phyloP scores from a whole-genome alignment of 2,329 filamentous ascomycete genomes.

The Stachybotrys chlorohalonatus region DNA sequence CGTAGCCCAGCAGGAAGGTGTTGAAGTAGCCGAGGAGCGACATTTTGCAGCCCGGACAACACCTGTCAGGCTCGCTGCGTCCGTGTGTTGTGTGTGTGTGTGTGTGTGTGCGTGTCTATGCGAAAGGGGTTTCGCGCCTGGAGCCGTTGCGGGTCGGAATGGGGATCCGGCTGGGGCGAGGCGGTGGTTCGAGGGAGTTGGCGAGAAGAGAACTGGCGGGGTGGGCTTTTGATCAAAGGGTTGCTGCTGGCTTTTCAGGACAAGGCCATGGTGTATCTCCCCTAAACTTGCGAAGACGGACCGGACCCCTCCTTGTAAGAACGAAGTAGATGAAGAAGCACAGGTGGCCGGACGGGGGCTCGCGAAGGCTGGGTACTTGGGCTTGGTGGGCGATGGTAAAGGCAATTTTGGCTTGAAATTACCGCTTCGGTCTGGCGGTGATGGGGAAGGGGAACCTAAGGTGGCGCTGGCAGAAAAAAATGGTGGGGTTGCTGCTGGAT shows the following conservation, averaged over 20 bases:
- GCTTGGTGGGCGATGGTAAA: background rate
- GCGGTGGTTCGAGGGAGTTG: background rate
- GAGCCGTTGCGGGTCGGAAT: background rate
- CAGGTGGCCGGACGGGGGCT: background rate
- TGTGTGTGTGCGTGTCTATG: too few relatives aligned
- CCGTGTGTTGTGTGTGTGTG: too few relatives aligned
- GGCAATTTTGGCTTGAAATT: background rate
- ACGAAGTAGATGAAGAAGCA: background rate
- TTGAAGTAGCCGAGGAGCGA: conserved; percentile 25
- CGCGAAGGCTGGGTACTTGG: background rate
- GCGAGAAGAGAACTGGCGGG: too few relatives aligned
- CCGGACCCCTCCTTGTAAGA: background rate
- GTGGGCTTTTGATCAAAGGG: too few relatives aligned
- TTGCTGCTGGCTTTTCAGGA: background rate
- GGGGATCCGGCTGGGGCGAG: background rate
- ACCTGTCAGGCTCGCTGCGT: too few relatives aligned
- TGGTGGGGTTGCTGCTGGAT: background rate
- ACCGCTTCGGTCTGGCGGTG: background rate
- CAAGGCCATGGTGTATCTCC: background rate
- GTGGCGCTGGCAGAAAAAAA: background rate
- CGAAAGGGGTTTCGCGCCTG: background rate
- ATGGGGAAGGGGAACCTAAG: background rate
- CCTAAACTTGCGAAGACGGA: background rate
- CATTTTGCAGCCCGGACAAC: conserved; percentile 15
- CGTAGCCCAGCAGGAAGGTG: conserved; percentile 44